A percentile compares a stretch with the other conserved stretches of the same genome.
These are phyloP conservation scores for Fusarium paranaense DNA, from an alignment of 2,329 filamentous ascomycete genomes.

Conservation along the genomic window DNA sequence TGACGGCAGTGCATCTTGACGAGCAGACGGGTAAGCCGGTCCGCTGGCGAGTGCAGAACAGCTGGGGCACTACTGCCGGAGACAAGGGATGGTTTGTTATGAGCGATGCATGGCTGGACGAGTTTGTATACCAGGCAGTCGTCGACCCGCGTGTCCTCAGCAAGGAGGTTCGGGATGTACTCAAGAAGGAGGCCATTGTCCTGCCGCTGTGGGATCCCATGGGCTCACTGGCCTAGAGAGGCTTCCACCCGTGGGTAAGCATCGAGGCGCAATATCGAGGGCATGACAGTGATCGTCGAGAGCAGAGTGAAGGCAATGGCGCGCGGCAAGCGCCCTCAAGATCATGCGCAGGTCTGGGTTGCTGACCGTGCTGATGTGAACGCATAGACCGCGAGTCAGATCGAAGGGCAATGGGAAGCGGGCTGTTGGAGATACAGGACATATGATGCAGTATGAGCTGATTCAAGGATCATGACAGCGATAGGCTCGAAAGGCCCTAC, in stretches of 20 bases:
- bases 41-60: conserved; percentile 89
- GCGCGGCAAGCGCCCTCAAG: not conserved
- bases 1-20: conserved; percentile 86
- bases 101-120: conserved; percentile 82
- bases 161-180: conserved; percentile 75
- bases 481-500: conserved; percentile 5
- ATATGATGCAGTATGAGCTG: conserved; percentile 21
- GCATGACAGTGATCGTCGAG: not conserved
- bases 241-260: not conserved
- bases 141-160: conserved; percentile 78
- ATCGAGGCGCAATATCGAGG: not conserved
- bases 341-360: not conserved
- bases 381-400: conserved; percentile 2
- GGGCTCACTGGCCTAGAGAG: conserved; percentile 72
- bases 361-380: not conserved
- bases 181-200: conserved; percentile 76
- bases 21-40: conserved; percentile 70
- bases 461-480: conserved; percentile 17
- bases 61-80: conserved; percentile 78
- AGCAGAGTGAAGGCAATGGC: not conserved
- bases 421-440: conserved; percentile 11
- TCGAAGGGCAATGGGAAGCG: not conserved
- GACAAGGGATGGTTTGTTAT: conserved; percentile 90
- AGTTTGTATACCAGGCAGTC: conserved; percentile 89
- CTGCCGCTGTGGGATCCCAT: conserved; percentile 85